Evolutionary conservation across 768 basidiomycete species (phyloP).

Genomic region (Galerina sulciceps): DNA sequence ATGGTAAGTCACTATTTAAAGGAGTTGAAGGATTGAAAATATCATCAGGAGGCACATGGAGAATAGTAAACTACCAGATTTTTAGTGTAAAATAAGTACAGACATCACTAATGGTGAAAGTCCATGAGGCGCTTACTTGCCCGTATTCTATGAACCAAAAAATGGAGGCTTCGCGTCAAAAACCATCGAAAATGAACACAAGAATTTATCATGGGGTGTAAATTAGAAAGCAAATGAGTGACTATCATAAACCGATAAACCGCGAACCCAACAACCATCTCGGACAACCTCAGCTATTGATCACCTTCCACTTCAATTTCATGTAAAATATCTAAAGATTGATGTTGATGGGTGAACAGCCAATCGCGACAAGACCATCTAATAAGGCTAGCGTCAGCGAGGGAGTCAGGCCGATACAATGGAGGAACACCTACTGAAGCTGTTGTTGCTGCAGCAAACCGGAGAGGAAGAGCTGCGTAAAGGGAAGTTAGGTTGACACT

Average conservation of each 20-base stretch:
- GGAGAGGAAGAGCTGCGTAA: slow-evolving; percentile 16
- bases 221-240: slow-evolving; percentile 3
- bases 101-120: too few species aligned
- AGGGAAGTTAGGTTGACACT: neutral
- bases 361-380: slow-evolving; percentile 30
- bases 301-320: neutral
- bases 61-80: too few species aligned
- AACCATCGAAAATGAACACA: slow-evolving; percentile 1
- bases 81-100: too few species aligned
- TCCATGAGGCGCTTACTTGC: too few species aligned
- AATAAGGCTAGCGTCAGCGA: neutral
- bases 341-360: slow-evolving; percentile 33
- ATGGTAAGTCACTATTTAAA: too few species aligned
- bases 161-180: neutral
- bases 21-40: too few species aligned
- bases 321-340: slow-evolving; percentile 17
- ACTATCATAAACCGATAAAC: neutral
- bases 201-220: slow-evolving; percentile 7
- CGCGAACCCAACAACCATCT: neutral
- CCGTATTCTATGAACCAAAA: too few species aligned
- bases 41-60: too few species aligned
- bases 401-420: neutral
- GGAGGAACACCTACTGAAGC: slow-evolving; percentile 27
- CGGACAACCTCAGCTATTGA: too few species aligned
- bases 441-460: slow-evolving; percentile 30